phyloP scores from a whole-genome alignment of 768 basidiomycete species.

The Suillus variegatus region DNA sequence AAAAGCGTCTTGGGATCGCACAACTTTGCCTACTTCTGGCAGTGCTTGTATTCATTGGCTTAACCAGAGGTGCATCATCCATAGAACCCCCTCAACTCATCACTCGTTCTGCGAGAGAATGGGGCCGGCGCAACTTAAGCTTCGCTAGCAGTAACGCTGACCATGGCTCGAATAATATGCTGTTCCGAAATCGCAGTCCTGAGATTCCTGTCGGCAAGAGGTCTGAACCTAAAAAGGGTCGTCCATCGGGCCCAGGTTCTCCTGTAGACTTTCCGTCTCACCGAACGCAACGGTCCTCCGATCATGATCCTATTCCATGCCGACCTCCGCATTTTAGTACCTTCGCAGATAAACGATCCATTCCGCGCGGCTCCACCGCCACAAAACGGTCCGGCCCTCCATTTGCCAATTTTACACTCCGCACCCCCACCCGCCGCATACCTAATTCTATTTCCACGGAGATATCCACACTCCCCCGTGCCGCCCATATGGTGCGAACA shows the following conservation, averaged over 20 bases:
- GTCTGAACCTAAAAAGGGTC: conserved; percentile 9
- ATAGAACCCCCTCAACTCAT: conserved; percentile 33
- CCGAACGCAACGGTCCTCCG: not conserved
- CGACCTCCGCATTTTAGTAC: not conserved
- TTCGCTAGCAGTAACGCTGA: conserved; percentile 54
- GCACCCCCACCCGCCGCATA: conserved; percentile 33
- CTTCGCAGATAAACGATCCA: not conserved
- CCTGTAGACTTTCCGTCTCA: not conserved
- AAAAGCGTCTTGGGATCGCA: conserved; percentile 87
- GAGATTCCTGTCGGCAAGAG: conserved; percentile 15
- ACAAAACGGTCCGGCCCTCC: not conserved
- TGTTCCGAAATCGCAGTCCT: conserved; percentile 33
- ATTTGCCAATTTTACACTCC: conserved; percentile 15
- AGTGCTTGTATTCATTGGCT: conserved; percentile 82
- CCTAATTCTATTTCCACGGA: conserved; percentile 25
- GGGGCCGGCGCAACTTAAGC: conserved; percentile 57
- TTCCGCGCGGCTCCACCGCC: not conserved
- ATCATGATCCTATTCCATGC: not conserved
- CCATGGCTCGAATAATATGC: conserved; percentile 22
- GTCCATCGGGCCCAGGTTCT: not conserved
- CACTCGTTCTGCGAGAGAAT: conserved; percentile 44
- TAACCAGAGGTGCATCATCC: conserved; percentile 64
- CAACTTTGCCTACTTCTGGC: conserved; percentile 84
- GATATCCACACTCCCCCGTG: conserved; percentile 31
- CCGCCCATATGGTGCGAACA: conserved; percentile 45